Evolutionary conservation across 225 moss, liverwort and hornwort genomes (phyloP).

Genomic region (Bryum argenteum): DNA sequence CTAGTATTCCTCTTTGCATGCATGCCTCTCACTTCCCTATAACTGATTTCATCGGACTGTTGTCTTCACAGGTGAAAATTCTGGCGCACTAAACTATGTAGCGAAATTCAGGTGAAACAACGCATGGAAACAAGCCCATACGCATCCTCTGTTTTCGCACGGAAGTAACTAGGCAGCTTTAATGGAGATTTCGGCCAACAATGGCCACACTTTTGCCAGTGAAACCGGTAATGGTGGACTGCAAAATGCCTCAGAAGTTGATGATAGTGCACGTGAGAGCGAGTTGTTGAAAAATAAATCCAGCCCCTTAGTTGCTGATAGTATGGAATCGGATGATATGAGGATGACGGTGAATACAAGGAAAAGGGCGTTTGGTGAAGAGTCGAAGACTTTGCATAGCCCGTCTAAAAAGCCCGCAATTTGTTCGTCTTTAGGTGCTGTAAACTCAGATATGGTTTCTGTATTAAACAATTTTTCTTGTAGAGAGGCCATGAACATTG

Average conservation of each 20-base stretch:
- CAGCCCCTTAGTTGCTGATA: constrained; percentile 16
- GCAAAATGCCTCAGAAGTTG: constrained; percentile 26
- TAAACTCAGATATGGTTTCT: constrained; percentile 28
- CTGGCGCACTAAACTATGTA: constrained; percentile 18
- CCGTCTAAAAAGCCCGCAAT: constrained; percentile 51
- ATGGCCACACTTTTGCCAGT: constrained; percentile 28
- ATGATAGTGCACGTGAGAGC: constrained; percentile 26
- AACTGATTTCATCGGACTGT: not conserved
- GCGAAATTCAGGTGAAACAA: constrained; percentile 14
- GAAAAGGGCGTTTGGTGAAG: constrained; percentile 45
- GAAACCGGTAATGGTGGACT: constrained; percentile 31
- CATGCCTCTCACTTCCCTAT: not conserved
- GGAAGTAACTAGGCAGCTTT: constrained; percentile 19
- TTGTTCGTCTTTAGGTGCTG: constrained; percentile 32
- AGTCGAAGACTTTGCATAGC: constrained; percentile 29
- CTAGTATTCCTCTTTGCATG: constrained; percentile 5
- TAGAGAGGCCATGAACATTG: constrained; percentile 37
- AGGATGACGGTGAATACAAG: constrained; percentile 36
- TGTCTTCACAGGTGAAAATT: constrained; percentile 34
- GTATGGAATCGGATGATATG: constrained; percentile 30
- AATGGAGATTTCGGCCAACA: constrained; percentile 44
- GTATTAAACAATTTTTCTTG: constrained; percentile 3
- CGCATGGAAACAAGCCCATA: constrained; percentile 29
- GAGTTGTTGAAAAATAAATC: constrained; percentile 22
- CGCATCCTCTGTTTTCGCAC: constrained; percentile 4